These are phyloP conservation scores for Asterochloris sp. DNA, from an alignment of 139 green algal species.

Conservation along the genomic window DNA sequence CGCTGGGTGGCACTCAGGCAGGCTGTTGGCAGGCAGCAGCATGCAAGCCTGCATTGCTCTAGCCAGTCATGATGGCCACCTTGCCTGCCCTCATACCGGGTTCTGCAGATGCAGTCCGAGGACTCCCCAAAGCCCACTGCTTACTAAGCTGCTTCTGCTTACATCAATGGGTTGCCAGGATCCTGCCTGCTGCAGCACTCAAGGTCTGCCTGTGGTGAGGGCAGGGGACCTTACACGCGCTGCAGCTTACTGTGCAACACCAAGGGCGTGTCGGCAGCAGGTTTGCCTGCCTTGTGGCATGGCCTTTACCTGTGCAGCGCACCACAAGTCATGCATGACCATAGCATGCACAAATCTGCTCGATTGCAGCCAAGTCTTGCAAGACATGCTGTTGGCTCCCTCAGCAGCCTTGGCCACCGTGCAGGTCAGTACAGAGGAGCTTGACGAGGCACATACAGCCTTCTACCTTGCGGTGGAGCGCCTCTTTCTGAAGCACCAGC, in stretches of 20 bases:
- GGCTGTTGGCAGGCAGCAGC: background rate
- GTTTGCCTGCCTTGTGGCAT: background rate
- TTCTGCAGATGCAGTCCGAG: background rate
- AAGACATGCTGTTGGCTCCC: no score
- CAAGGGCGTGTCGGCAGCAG: background rate
- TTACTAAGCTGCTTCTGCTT: background rate
- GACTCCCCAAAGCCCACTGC: background rate
- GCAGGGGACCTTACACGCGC: background rate
- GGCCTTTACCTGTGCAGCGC: background rate
- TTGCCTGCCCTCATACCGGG: background rate
- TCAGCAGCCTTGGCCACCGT: background rate
- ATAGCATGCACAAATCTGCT: background rate
- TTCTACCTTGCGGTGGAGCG: slow-evolving; percentile 54
- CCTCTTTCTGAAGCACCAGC: slow-evolving; percentile 45
- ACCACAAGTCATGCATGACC: background rate
- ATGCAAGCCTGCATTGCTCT: background rate
- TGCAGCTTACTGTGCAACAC: background rate
- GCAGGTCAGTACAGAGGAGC: slow-evolving; percentile 27
- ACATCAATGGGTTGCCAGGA: no score
- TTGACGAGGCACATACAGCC: slow-evolving; percentile 46
- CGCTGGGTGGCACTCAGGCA: background rate
- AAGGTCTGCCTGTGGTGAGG: background rate
- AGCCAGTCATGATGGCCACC: background rate
- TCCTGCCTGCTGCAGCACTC: no score
- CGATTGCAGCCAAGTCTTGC: background rate